phyloP scores from a whole-genome alignment of 148 eudicot species.

The Dysphania ambrosioides region DNA sequence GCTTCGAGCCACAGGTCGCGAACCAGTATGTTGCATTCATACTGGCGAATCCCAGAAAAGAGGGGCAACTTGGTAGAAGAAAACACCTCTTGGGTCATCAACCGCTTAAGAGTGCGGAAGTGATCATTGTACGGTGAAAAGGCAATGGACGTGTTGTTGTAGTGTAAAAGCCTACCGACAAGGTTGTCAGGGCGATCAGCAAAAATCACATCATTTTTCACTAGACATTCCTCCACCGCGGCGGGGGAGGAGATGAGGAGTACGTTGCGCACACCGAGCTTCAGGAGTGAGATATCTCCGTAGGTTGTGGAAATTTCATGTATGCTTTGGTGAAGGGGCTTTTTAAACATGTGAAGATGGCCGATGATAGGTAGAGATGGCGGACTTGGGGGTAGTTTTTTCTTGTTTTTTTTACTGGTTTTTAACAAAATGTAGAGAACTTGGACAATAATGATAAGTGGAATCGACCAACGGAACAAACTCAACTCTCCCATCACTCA shows the following conservation, averaged over 20 bases:
- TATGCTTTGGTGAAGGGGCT: conserved; percentile 27
- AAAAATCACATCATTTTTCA: conserved; percentile 28
- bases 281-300: conserved; percentile 26
- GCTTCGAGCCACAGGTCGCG: background rate
- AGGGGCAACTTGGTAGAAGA: conserved; percentile 22
- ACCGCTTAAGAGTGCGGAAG: conserved; percentile 20
- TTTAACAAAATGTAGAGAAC: background rate
- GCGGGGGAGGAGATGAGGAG: conserved; percentile 33
- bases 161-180: conserved; percentile 20
- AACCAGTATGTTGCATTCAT: conserved; percentile 24
- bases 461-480: background rate
- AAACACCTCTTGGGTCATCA: conserved; percentile 26
- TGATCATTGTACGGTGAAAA: conserved; percentile 27
- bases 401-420: background rate
- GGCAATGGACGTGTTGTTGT: conserved; percentile 27
- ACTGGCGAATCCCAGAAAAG: conserved; percentile 16
- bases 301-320: conserved; percentile 20
- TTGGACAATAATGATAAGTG: background rate
- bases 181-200: conserved; percentile 31
- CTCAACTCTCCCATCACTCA: conserved; percentile 3
- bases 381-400: conserved; percentile 33
- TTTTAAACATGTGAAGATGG: conserved; percentile 33
- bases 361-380: conserved; percentile 36
- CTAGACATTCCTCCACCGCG: conserved; percentile 34
- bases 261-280: conserved; percentile 25